phyloP scores from a whole-genome alignment of 495 filamentous ascomycete species.

The Tirmania nivea region DNA sequence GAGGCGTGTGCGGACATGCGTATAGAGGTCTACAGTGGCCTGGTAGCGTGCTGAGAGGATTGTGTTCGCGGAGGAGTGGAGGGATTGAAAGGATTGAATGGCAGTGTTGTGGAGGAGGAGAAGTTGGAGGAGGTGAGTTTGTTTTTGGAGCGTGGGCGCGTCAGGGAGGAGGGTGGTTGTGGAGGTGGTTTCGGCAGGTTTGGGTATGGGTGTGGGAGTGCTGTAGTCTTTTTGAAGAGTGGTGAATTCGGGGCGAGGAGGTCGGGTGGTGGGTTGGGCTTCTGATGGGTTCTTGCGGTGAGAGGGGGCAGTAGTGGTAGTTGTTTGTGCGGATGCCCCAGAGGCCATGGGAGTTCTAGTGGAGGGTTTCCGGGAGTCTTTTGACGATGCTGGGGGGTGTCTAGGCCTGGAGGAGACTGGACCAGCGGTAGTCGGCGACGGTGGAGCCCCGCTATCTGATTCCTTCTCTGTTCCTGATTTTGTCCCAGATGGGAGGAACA shows the following conservation, averaged over 20 bases:
- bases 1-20: neutral
- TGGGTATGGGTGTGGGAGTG: neutral
- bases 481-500: neutral
- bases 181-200: neutral
- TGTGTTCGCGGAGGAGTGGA: neutral
- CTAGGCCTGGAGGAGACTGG: neutral
- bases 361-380: neutral
- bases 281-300: neutral
- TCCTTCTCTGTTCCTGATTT: neutral
- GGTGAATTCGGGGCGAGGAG: neutral
- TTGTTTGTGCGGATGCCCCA: neutral
- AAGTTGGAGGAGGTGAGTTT: neutral
- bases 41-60: neutral
- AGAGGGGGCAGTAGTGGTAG: neutral
- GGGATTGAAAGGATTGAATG: neutral
- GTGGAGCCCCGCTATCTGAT: neutral
- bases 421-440: neutral
- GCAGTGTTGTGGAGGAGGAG: neutral
- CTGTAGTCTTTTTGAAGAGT: neutral
- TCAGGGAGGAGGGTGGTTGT: neutral
- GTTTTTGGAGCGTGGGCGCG: neutral
- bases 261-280: neutral
- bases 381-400: neutral
- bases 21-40: neutral
- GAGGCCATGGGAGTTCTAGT: neutral